Base-by-base conservation (phyloP, 1,139 yeast genomes). In the Candida mesenterica region DNA sequence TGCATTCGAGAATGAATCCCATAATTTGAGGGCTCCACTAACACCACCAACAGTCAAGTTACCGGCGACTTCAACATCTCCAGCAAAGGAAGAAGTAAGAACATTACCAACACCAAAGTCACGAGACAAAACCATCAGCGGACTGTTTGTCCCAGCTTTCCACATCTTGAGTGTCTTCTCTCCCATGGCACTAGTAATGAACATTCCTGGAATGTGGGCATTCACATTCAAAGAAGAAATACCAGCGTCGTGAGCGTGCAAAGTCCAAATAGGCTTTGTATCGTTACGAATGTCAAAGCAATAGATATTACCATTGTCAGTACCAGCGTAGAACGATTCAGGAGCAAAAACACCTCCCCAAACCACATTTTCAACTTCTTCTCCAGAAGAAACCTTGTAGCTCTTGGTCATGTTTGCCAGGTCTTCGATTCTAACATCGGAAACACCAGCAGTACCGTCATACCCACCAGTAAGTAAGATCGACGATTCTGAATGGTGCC, bases 51-150 rank as follows among this genome's bases (percentile, higher is more conserved):
- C 77, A 18, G 82, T 82, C 44, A 92, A 60, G 51, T 83, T 79
- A 46, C 96, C 96, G 4, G 90, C 82, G 31, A 87, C 84, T 59
- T 87, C 97, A 37, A 77, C 65, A 59, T 92, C 98, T 33, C 90
- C 84, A 8, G 96, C 94, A 66, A 89, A 94, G 7, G 84, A 68
- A 15, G 87, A 71, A 9, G 90, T 74, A 52, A 94, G 77, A 13
- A 92, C 97, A 55, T 89, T 89, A 43, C 98, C 99, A 35, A 90
- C 87, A 48, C 92, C 97, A 49, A 94, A 83, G 60, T 92, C 97
- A 56, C 97, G 79, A 28, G 94, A 81, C 43, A 89, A 69, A 13
- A 90, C 83, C 96, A 92, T 85, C 9, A 90, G 79, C 16, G 98
- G 98, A 12, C 83, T 83, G 13, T 55, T 55, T 12, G 57, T 49